Evolutionary conservation across 345 rosid species (phyloP).

Genomic region (Gynandropsis gynandra): DNA sequence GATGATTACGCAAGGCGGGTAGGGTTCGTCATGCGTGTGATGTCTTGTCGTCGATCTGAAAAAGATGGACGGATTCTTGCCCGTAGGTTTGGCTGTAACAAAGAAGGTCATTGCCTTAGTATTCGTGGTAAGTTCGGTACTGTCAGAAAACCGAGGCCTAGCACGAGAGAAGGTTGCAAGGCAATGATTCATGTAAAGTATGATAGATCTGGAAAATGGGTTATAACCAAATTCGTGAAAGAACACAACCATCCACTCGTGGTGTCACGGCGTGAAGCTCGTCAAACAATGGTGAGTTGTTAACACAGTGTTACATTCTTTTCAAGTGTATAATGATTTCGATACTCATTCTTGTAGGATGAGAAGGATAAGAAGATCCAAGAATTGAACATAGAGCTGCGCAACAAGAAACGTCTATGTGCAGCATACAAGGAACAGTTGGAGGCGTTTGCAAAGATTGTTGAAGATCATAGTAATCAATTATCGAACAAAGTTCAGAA

Average conservation of each 20-base stretch:
- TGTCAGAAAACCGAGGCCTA: constrained; percentile 61
- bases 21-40: constrained; percentile 92
- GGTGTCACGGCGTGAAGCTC: constrained; percentile 66
- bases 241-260: constrained; percentile 88
- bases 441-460: constrained; percentile 46
- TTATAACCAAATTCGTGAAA: constrained; percentile 69
- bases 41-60: constrained; percentile 92
- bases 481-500: constrained; percentile 47
- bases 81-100: constrained; percentile 85
- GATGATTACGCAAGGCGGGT: constrained; percentile 70
- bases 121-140: constrained; percentile 64
- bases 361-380: constrained; percentile 68
- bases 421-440: constrained; percentile 58
- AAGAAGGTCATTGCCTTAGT: constrained; percentile 85
- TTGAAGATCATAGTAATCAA: constrained; percentile 46
- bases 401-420: constrained; percentile 61
- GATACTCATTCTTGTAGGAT: constrained; percentile 27
- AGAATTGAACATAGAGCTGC: constrained; percentile 51
- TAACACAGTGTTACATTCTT: background rate
- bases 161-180: constrained; percentile 88
- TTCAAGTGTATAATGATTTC: background rate
- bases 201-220: constrained; percentile 73
- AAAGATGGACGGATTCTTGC: constrained; percentile 86
- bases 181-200: constrained; percentile 85
- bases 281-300: constrained; percentile 62